These are phyloP conservation scores for Fraxinus baroniana DNA, from an alignment of 305 asterid species.

Conservation along the genomic window DNA sequence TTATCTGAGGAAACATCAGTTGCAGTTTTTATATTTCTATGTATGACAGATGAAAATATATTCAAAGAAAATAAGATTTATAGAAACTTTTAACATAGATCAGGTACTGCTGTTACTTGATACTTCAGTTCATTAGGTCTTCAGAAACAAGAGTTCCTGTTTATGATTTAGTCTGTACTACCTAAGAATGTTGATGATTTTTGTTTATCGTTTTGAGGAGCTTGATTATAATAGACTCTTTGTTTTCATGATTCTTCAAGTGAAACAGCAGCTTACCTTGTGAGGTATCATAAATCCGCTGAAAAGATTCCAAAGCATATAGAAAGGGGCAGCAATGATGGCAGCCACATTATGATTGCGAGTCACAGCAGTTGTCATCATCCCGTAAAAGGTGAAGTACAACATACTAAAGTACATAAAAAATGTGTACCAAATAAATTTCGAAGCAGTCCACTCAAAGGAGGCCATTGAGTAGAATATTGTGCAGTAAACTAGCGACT, in stretches of 20 bases:
- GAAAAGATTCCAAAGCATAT: constrained; percentile 97
- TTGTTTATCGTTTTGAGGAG: neutral
- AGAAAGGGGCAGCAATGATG: constrained; percentile 82
- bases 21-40: neutral
- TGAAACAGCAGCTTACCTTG: constrained; percentile 50
- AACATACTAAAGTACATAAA: constrained; percentile 82
- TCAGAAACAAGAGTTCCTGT: neutral
- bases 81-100: neutral
- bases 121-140: neutral
- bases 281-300: constrained; percentile 95
- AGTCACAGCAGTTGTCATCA: constrained; percentile 97
- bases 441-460: constrained; percentile 70
- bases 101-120: neutral
- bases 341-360: constrained; percentile 97
- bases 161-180: neutral
- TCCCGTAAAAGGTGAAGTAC: constrained; percentile 90
- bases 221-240: neutral
- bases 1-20: neutral
- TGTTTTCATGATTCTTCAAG: neutral
- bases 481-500: constrained; percentile 62
- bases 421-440: constrained; percentile 71
- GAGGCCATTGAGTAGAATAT: constrained; percentile 82
- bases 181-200: neutral
- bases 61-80: neutral
- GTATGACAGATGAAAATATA: neutral